Evolutionary conservation across 2,329 filamentous ascomycete species (phyloP), one percentile per base, ranked within the genome.

Genomic region (Cytospora chrysosperma): DNA sequence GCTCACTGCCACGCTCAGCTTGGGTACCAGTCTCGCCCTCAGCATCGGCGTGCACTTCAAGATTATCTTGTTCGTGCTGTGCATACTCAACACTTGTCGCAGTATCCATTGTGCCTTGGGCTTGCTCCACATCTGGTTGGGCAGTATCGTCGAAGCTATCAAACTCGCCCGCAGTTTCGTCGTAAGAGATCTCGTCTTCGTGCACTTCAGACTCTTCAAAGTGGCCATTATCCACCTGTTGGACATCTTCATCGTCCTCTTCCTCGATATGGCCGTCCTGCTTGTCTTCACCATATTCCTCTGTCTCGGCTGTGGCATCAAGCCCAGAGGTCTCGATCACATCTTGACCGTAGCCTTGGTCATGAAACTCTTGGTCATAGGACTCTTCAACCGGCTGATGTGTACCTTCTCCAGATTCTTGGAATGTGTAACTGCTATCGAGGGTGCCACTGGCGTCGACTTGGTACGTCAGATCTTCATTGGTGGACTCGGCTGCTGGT

Each of bases 111-210:
- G 32, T 32, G 40, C 59, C 26, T 27, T 65, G 59, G 26, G 66
- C 65, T 28, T 67, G 30, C 0, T 24, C 47, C 24, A 51, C 53
- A 32, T 54, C 28, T 17, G 61, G 52, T 7, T 66, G 61, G 12
- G 67, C 69, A 43, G 67, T 69, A 24, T 76, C 71, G 21, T 27
- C 61, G 24, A 57, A 26, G 37, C 24, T 24, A 12, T 49, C 54
- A 26, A 57, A 40, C 32, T 61, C 58, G 32, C 51, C 61, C 21
- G 53, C 28, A 17, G 54, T 52, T 28, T 59, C 61, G 37, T 78
- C 75, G 55, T 77, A 76, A 50, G 75, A 75, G 28, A 75, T 75
- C 56, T 79, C 77, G 47, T 77, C 75, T 15, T 69, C 64, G 21
- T 67, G 47, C 6, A 15, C 66, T 1, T 68, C 69, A 3, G 63